Conservation (phyloP, 2,329 filamentous ascomycete genomes). For the Diplodia seriata region DNA sequence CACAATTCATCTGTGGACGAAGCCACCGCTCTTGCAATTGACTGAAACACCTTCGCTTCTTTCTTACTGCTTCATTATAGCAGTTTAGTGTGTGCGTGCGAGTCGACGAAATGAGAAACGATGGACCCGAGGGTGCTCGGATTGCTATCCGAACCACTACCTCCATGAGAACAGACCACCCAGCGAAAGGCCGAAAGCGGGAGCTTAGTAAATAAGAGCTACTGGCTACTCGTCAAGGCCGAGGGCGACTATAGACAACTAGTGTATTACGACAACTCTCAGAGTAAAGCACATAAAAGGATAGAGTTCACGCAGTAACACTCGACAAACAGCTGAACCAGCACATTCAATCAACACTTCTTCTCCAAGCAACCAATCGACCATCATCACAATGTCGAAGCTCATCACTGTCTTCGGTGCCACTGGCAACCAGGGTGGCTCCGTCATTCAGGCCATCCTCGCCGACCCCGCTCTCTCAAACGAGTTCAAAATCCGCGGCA, state of each 20-base stretch:
- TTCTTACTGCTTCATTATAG: not conserved
- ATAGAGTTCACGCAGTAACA: not conserved
- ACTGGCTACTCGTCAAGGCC: not conserved
- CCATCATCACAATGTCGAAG: constrained; percentile 40
- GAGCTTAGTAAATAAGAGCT: not conserved
- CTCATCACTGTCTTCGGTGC: constrained; percentile 65
- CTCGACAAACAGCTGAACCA: not conserved
- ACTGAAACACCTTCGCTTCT: too few species aligned
- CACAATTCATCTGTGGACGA: too few species aligned
- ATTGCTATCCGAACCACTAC: not conserved
- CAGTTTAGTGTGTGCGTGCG: not conserved
- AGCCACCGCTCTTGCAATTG: too few species aligned
- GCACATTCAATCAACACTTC: not conserved
- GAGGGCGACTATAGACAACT: not conserved
- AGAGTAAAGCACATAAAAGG: not conserved
- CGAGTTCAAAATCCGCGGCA: constrained; percentile 56
- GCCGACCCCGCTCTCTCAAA: constrained; percentile 10
- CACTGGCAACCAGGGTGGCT: constrained; percentile 67
- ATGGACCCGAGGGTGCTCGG: not conserved
- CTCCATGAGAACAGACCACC: not conserved
- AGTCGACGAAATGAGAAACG: not conserved
- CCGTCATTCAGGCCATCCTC: constrained; percentile 54
- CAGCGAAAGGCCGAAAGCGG: not conserved
- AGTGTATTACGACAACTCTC: not conserved
- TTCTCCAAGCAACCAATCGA: not conserved